Conservation (phyloP, 176 grass and related monocot species). For the Phoenix dactylifera region DNA sequence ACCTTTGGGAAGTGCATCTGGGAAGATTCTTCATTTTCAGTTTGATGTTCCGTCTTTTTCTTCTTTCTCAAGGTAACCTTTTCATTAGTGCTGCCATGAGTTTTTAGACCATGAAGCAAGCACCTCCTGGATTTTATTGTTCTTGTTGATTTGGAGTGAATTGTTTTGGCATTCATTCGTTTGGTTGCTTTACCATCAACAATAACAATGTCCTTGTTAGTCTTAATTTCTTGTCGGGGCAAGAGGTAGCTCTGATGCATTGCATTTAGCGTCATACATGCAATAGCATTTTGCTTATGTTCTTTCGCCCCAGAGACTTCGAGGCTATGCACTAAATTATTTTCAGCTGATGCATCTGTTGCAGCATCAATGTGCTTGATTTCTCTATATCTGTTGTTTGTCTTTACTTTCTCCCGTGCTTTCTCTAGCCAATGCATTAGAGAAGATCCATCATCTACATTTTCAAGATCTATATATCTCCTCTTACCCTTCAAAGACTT, state of each 20-base stretch:
- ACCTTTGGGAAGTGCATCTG: slow-evolving; percentile 20
- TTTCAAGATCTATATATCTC: slow-evolving; percentile 28
- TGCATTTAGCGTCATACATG: not conserved
- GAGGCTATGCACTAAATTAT: slow-evolving; percentile 5
- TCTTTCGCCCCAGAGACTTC: not conserved
- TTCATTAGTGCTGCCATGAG: slow-evolving; percentile 4
- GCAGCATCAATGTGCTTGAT: slow-evolving; percentile 28
- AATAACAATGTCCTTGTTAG: slow-evolving; percentile 4
- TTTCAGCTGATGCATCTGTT: slow-evolving; percentile 13
- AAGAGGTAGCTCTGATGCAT: not conserved
- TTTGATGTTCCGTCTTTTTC: slow-evolving; percentile 9
- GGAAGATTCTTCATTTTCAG: slow-evolving; percentile 12
- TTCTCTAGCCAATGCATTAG: slow-evolving; percentile 52
- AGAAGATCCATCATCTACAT: slow-evolving; percentile 50
- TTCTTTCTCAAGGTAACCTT: slow-evolving; percentile 18
- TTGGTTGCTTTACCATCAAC: too few species aligned
- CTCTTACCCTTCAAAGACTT: slow-evolving; percentile 19
- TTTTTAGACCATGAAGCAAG: slow-evolving; percentile 7
- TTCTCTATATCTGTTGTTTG: slow-evolving; percentile 23
- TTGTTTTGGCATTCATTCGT: too few species aligned
- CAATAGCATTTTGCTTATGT: not conserved
- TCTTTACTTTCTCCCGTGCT: slow-evolving; percentile 37
- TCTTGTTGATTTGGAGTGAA: too few species aligned
- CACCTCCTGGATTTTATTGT: slow-evolving; percentile 4
- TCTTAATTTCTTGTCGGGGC: slow-evolving; percentile 16